phyloP scores from a whole-genome alignment of 2,329 filamentous ascomycete species.

The Rachicladosporium sp. region DNA sequence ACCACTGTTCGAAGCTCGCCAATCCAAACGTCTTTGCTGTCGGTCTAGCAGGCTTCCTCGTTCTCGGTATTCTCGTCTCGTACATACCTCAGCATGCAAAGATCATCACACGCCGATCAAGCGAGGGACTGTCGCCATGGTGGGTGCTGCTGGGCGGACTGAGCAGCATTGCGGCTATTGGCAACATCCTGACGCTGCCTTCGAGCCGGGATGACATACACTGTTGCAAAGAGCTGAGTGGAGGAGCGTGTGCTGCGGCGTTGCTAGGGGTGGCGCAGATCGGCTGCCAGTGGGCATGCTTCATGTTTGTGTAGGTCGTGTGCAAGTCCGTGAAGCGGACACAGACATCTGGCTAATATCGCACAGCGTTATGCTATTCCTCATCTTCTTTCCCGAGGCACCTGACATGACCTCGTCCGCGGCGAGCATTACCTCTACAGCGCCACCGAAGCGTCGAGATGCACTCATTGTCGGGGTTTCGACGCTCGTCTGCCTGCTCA shows the following conservation, averaged over 20 bases:
- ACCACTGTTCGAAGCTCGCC: constrained; percentile 16
- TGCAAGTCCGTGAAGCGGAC: not conserved
- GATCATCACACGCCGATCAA: constrained; percentile 73
- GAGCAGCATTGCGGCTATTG: constrained; percentile 71
- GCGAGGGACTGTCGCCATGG: constrained; percentile 89
- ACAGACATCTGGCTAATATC: not conserved
- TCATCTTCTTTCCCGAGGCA: constrained; percentile 68
- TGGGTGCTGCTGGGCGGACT: constrained; percentile 91
- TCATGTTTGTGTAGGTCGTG: constrained; percentile 66
- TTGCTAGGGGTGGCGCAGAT: constrained; percentile 84
- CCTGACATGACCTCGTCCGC: constrained; percentile 21
- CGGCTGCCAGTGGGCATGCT: constrained; percentile 82
- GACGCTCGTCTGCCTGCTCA: constrained; percentile 65
- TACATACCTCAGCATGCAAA: constrained; percentile 92
- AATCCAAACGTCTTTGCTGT: constrained; percentile 16
- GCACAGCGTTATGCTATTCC: constrained; percentile 73
- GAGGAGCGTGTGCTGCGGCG: constrained; percentile 73
- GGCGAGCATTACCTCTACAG: constrained; percentile 38
- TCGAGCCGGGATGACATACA: constrained; percentile 68
- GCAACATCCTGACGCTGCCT: constrained; percentile 84
- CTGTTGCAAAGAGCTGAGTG: constrained; percentile 73
- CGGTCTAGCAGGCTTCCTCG: constrained; percentile 43
- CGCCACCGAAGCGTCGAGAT: constrained; percentile 54
- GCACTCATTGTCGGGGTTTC: constrained; percentile 62
- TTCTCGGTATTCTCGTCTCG: constrained; percentile 78